These are phyloP conservation scores for Entoloma clypeatum DNA, from an alignment of 1,284 basidiomycete species.

Conservation along the genomic window DNA sequence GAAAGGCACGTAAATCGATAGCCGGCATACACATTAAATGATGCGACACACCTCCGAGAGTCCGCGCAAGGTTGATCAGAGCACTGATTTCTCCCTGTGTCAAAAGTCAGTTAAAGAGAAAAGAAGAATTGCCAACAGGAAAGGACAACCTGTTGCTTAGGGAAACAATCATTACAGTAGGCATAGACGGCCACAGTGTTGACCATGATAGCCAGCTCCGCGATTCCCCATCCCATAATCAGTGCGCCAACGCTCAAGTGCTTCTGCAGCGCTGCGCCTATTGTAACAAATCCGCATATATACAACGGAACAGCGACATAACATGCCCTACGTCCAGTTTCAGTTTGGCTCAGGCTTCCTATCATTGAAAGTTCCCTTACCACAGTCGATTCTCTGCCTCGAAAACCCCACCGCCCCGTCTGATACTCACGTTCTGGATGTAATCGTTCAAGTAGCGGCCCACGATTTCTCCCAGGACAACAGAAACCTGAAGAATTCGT, in stretches of 20 bases:
- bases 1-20: neutral
- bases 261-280: conserved; percentile 57
- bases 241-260: conserved; percentile 52
- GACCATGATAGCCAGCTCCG: conserved; percentile 58
- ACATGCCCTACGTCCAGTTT: conserved; percentile 53
- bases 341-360: no score
- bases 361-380: no score
- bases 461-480: conserved; percentile 60
- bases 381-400: conserved; percentile 68
- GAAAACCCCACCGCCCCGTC: conserved; percentile 64
- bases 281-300: conserved; percentile 58
- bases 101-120: neutral
- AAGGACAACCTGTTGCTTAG: conserved; percentile 41
- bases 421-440: conserved; percentile 55
- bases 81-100: conserved; percentile 56
- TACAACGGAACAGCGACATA: conserved; percentile 63
- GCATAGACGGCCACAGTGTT: conserved; percentile 64
- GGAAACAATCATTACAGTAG: conserved; percentile 50
- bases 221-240: conserved; percentile 67
- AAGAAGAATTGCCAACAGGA: neutral
- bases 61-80: conserved; percentile 55
- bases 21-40: neutral
- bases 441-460: conserved; percentile 68
- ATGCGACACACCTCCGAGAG: conserved; percentile 41
- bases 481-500: no score